Conservation (phyloP, 495 filamentous ascomycete species). For the Massariosphaeria phaeospora region DNA sequence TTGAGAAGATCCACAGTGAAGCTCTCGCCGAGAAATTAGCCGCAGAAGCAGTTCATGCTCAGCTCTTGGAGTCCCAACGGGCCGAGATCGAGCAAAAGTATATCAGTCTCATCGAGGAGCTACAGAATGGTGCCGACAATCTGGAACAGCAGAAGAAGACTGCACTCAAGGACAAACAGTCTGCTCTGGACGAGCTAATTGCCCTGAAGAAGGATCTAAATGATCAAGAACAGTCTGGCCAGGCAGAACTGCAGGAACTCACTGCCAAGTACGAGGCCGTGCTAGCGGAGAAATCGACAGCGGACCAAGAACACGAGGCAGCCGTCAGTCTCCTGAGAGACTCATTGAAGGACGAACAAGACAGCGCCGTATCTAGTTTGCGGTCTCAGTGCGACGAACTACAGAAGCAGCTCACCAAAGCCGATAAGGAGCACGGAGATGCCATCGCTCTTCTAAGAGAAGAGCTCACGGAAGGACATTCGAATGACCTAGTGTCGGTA, state of each 20-base stretch:
- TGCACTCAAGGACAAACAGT: slow-evolving; percentile 3
- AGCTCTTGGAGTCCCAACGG: slow-evolving; percentile 7
- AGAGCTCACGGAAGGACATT: slow-evolving; percentile 27
- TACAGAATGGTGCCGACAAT: slow-evolving; percentile 11
- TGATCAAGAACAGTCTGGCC: slow-evolving; percentile 4
- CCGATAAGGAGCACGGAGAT: slow-evolving; percentile 27
- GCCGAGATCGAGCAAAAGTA: slow-evolving; percentile 22
- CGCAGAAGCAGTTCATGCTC: slow-evolving; percentile 8
- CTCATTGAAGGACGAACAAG: slow-evolving; percentile 23
- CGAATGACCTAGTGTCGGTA: slow-evolving; percentile 22
- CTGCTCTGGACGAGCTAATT: neutral
- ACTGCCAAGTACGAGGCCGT: slow-evolving; percentile 25
- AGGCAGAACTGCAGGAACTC: slow-evolving; percentile 10
- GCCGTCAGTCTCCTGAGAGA: slow-evolving; percentile 24
- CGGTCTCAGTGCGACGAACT: slow-evolving; percentile 18
- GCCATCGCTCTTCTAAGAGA: slow-evolving; percentile 28
- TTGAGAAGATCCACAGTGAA: slow-evolving; percentile 1
- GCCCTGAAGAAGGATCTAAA: slow-evolving; percentile 7
- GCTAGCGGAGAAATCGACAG: slow-evolving; percentile 10
- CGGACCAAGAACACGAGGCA: slow-evolving; percentile 23
- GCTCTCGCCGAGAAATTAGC: slow-evolving; percentile 15
- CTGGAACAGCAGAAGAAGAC: slow-evolving; percentile 18
- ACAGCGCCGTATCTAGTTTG: slow-evolving; percentile 4
- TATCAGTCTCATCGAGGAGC: slow-evolving; percentile 15
- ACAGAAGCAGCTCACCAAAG: slow-evolving; percentile 11